These are phyloP conservation scores for Leptographium procerum DNA, from an alignment of 2,329 filamentous ascomycete genomes.

Conservation along the genomic window DNA sequence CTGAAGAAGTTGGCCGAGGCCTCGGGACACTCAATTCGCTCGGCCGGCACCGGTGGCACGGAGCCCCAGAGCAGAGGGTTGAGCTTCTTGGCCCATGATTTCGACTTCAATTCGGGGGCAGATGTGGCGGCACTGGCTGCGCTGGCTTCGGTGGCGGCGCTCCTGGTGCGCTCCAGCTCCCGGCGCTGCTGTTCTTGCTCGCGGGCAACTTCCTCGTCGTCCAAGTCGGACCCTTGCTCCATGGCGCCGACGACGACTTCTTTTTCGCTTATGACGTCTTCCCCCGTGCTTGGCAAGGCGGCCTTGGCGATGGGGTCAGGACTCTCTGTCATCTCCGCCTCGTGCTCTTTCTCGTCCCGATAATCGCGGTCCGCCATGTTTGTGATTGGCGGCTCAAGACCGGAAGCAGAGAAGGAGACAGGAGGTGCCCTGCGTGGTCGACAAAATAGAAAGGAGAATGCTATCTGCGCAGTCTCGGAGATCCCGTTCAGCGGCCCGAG, in stretches of 20 bases:
- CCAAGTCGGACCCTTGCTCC: constrained; percentile 22
- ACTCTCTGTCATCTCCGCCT: constrained; percentile 10
- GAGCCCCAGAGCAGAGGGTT: constrained; percentile 52
- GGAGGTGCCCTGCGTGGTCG: too few species aligned
- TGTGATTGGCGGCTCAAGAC: not conserved
- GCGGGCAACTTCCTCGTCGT: not conserved
- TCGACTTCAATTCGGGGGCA: constrained; percentile 18
- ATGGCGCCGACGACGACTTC: constrained; percentile 10
- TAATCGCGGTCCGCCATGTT: constrained; percentile 8
- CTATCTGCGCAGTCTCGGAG: too few species aligned
- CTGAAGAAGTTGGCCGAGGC: constrained; percentile 65
- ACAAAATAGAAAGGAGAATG: too few species aligned
- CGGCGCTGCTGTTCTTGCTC: constrained; percentile 12
- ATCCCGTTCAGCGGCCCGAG: too few species aligned
- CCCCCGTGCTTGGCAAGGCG: not conserved
- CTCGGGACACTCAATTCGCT: constrained; percentile 50
- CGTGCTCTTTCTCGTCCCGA: constrained; percentile 11
- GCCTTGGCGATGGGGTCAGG: constrained; percentile 11
- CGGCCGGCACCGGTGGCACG: constrained; percentile 43
- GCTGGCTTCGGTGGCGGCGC: constrained; percentile 42
- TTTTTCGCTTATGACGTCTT: constrained; percentile 12
- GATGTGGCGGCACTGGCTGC: constrained; percentile 23
- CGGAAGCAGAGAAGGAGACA: too few species aligned
- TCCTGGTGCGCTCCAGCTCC: constrained; percentile 32
- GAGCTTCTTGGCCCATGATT: constrained; percentile 51